phyloP scores from a whole-genome alignment of 768 basidiomycete genomes.

The Tubosaeta sp. region DNA sequence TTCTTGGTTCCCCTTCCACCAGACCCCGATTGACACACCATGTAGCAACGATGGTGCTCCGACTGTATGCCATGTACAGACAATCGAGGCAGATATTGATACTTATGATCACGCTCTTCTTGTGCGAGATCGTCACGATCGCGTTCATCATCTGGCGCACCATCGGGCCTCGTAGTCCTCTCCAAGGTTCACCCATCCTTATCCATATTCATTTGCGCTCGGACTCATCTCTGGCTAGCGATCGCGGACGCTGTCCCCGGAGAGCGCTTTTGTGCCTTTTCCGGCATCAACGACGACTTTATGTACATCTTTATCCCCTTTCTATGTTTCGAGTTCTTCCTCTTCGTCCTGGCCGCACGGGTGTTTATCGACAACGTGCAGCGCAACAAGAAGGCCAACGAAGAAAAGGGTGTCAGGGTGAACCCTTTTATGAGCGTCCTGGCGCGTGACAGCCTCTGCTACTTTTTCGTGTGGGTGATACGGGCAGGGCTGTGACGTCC shows the following conservation, averaged over 20 bases:
- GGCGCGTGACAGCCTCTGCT: conserved; percentile 28
- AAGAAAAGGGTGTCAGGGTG: conserved; percentile 2
- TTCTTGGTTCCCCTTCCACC: conserved; percentile 1
- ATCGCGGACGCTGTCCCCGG: neutral
- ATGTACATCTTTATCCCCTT: conserved; percentile 29
- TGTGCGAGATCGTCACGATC: conserved; percentile 24
- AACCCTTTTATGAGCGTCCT: conserved; percentile 23
- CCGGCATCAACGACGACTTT: conserved; percentile 19
- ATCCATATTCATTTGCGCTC: neutral
- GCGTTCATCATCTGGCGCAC: conserved; percentile 22
- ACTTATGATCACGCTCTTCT: conserved; percentile 16
- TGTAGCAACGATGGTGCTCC: conserved; percentile 30
- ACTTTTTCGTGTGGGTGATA: conserved; percentile 28
- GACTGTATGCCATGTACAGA: conserved; percentile 32
- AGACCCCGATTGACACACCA: conserved; percentile 3
- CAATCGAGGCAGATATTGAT: conserved; percentile 19
- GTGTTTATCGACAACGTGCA: conserved; percentile 12
- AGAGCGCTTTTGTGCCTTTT: conserved; percentile 19
- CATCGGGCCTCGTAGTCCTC: conserved; percentile 23
- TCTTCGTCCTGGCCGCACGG: conserved; percentile 21
- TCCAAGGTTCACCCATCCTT: conserved; percentile 15
- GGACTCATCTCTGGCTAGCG: conserved; percentile 12
- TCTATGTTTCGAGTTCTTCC: conserved; percentile 25
- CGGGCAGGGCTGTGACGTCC: neutral
- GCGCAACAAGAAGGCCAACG: neutral